These are phyloP conservation scores for Plasmodium knowlesi DNA, from an alignment of 169 alveolate species.

Conservation along the genomic window DNA sequence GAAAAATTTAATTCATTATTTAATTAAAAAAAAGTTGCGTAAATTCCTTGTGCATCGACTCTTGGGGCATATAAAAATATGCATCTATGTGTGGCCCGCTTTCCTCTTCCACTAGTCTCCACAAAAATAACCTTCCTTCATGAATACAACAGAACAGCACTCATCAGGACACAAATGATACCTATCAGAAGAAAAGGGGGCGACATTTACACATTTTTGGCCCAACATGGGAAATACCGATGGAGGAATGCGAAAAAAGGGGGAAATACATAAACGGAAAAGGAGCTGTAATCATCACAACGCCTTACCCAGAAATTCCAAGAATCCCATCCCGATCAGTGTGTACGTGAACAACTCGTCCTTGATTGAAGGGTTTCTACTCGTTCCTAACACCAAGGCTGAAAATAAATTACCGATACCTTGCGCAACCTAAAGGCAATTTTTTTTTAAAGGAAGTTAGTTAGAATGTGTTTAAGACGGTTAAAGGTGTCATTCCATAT, in stretches of 20 bases:
- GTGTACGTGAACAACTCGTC: conserved; percentile 92
- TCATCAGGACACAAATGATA: conserved; percentile 90
- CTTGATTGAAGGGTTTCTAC: conserved; percentile 91
- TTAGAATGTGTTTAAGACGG: not conserved
- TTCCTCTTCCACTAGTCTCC: conserved; percentile 13
- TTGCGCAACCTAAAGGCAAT: conserved; percentile 84
- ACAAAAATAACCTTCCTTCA: conserved; percentile 51
- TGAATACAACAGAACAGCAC: conserved; percentile 90
- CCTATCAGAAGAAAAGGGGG: conserved; percentile 17
- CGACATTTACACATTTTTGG: not conserved
- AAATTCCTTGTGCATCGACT: not conserved
- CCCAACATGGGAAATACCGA: not conserved
- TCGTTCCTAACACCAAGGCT: conserved; percentile 92
- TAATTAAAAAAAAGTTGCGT: not conserved
- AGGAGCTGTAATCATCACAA: not conserved
- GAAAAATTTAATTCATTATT: not conserved
- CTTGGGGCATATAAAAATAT: not conserved
- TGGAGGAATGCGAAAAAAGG: not conserved
- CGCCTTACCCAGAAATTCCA: conserved; percentile 87
- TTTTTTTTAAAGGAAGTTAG: not conserved
- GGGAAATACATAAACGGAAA: not conserved
- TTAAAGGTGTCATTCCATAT: not conserved
- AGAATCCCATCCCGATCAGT: conserved; percentile 93
- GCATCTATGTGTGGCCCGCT: not conserved
- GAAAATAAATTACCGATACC: conserved; percentile 93